Percentiles rank a stretch among this genome's conserved stretches.
Conservation (phyloP, 805 yeast species). For the Kodamaea restingae region DNA sequence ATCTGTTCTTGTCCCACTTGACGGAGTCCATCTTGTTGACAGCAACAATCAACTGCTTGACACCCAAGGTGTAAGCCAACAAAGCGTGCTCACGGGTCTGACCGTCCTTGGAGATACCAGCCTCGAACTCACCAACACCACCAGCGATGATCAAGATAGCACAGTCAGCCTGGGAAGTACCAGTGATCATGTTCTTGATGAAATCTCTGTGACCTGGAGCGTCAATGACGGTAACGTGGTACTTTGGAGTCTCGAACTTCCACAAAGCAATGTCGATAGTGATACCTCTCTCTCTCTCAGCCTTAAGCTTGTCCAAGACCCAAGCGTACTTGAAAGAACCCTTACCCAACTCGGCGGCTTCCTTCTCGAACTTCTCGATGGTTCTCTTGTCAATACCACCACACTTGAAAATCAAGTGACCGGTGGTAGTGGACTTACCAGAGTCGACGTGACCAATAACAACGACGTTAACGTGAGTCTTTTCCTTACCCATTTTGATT, state of each 20-base stretch:
- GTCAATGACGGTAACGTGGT: too few species aligned
- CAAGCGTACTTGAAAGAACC: conserved; percentile 97
- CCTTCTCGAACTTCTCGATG: conserved; percentile 62
- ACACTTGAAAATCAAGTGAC: conserved; percentile 98
- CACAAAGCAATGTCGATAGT: conserved; percentile 87
- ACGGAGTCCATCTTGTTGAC: too few species aligned
- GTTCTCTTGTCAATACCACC: conserved; percentile 99
- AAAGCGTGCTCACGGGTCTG: too few species aligned
- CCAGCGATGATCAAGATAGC: too few species aligned
- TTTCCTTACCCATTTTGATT: conserved; percentile 74
- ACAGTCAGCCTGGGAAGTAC: too few species aligned
- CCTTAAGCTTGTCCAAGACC: conserved; percentile 92
- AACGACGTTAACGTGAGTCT: conserved; percentile 98
- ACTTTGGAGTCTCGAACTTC: conserved; percentile 90
- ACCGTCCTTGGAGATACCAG: too few species aligned
- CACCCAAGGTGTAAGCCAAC: too few species aligned
- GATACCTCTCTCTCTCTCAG: conserved; percentile 96
- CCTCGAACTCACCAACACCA: too few species aligned
- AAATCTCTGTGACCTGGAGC: too few species aligned
- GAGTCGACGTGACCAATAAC: conserved; percentile 99
- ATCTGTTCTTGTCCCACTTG: too few species aligned
- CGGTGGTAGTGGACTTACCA: conserved; percentile 92
- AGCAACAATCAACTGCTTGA: too few species aligned
- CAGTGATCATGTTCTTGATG: too few species aligned
- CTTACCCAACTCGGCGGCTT: conserved; percentile 86